Percentiles rank a stretch among this genome's conserved stretches.
These are phyloP conservation scores for Ceratocystis papillata DNA, from an alignment of 2,329 filamentous ascomycete species.

Conservation along the genomic window DNA sequence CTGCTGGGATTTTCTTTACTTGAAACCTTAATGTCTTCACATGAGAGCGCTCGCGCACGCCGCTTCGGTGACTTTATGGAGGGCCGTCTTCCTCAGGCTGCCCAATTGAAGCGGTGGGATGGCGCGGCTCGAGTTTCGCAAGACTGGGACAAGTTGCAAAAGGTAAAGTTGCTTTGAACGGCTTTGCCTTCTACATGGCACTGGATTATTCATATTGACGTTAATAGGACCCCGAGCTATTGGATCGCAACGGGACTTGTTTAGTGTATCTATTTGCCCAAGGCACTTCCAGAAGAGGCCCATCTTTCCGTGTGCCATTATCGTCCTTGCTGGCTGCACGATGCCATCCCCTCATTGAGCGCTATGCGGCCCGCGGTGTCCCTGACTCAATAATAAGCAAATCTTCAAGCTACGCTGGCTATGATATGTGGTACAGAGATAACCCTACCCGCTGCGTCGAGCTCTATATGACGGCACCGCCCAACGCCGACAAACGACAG, in stretches of 20 bases:
- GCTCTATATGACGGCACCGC: slow-evolving; percentile 59
- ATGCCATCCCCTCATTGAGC: slow-evolving; percentile 50
- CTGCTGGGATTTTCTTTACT: neutral
- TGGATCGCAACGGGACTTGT: slow-evolving; percentile 57
- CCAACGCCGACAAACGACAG: slow-evolving; percentile 41
- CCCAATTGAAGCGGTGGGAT: slow-evolving; percentile 42
- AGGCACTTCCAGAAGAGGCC: slow-evolving; percentile 53
- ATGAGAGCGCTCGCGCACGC: slow-evolving; percentile 25
- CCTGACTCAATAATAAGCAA: slow-evolving; percentile 16
- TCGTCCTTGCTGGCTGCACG: slow-evolving; percentile 45
- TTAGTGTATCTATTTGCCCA: slow-evolving; percentile 57
- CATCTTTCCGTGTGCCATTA: slow-evolving; percentile 57
- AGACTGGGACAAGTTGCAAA: slow-evolving; percentile 39
- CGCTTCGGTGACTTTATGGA: slow-evolving; percentile 29
- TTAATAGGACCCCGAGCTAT: slow-evolving; percentile 58
- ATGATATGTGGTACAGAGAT: slow-evolving; percentile 31
- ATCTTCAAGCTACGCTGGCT: slow-evolving; percentile 26
- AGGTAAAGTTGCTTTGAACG: slow-evolving; percentile 31
- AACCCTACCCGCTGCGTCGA: slow-evolving; percentile 38
- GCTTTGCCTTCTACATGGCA: slow-evolving; percentile 21
- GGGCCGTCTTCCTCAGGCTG: slow-evolving; percentile 26
- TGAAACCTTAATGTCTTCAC: slow-evolving; percentile 11
- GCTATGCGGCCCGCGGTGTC: slow-evolving; percentile 31
- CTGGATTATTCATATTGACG: neutral
- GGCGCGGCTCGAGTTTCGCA: slow-evolving; percentile 37